phyloP scores from a whole-genome alignment of 140 eudicot species.

The Eryngium alpinum region DNA sequence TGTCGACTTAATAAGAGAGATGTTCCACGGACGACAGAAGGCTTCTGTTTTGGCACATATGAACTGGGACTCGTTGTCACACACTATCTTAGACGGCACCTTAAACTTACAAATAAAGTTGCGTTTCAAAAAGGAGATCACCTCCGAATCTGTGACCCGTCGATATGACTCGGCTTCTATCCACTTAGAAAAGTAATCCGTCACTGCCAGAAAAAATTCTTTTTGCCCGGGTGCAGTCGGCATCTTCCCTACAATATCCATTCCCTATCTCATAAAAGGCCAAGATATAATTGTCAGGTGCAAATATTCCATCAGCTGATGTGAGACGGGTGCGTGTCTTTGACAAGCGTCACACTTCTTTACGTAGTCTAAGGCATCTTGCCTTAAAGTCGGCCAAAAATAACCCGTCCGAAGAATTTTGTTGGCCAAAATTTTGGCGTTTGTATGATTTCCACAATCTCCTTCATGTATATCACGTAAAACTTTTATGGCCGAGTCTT shows the following conservation, averaged over 20 bases:
- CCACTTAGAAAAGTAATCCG: neutral
- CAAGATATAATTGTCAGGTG: neutral
- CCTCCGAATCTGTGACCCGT: neutral
- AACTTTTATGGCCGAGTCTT: no score
- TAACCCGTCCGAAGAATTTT: no score
- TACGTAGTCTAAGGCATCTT: neutral
- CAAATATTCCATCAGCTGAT: neutral
- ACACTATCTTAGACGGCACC: neutral
- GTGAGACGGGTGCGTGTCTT: neutral
- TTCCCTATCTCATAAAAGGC: neutral
- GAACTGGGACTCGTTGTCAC: neutral
- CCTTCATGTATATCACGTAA: no score
- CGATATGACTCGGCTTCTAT: neutral
- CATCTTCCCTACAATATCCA: neutral
- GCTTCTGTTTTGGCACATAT: neutral
- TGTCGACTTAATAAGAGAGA: neutral
- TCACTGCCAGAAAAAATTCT: neutral
- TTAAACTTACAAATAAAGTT: no score
- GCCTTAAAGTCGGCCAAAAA: neutral
- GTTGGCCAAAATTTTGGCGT: no score
- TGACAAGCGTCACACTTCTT: neutral
- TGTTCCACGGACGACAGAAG: neutral
- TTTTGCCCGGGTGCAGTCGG: neutral
- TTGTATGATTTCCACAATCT: no score
- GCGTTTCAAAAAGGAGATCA: neutral